Base-by-base conservation (phyloP, 2,329 filamentous ascomycete genomes). In the Trichoderma polysporum region DNA sequence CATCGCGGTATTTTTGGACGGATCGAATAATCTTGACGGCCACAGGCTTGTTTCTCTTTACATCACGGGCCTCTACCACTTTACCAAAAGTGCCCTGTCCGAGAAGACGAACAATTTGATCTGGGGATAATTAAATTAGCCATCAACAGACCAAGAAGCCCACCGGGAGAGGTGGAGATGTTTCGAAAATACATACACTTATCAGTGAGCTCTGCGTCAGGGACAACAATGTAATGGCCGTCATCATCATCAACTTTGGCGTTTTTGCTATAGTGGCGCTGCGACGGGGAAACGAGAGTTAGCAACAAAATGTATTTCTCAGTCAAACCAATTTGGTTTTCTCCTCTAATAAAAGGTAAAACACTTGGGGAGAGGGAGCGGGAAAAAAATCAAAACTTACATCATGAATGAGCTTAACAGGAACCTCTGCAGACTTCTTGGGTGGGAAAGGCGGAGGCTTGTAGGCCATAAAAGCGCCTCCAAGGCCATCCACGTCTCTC, bases 21-120 rank as follows among this genome's bases (percentile, higher is more conserved):
- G 95, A 97, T 72, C 95, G 90, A 71, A 99, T 98, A 78, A 99
- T 97, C 79, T 99, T 99, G 79, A 99, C 93, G 37, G 95, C 95
- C 45, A 97, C 96, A 5, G 84, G 77, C 76, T 94, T 92, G 72
- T 90, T 90, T 70, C 89, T 89, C 73, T 87, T 86, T 68, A 88
- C 88, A 76, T 99, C 95, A 72, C 88, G 90, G 61, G 95, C 95
- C 78, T 97, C 91, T 19, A 99, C 95, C 17, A 99, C 95, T 79
- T 99, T 99, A 75, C 95, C 95, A 76, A 99, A 99, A 0, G 95
- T 99, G 70, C 95, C 95, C 80, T 99, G 95, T 25, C 95, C 95
- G 13, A 99, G 89, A 31, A 98, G 85, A 73, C 93, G 93, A 69
- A 91, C 84, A 73, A 99, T 94, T 81, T 91, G 89, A 79, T 98